These are phyloP conservation scores for Solanum pimpinellifolium DNA, from an alignment of 257 asterid species.

Conservation along the genomic window DNA sequence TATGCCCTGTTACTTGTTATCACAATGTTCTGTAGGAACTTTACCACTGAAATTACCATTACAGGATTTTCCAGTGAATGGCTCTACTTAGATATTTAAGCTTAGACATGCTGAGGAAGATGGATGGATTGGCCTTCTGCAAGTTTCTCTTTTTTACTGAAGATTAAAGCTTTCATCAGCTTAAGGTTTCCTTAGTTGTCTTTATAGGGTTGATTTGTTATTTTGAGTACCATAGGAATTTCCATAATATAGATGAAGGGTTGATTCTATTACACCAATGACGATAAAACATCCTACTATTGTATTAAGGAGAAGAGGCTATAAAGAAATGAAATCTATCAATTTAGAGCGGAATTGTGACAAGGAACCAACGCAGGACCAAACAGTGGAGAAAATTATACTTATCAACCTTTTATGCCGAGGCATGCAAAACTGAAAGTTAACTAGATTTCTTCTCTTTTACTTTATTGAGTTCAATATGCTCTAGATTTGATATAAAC, in stretches of 20 bases:
- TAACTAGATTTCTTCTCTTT: not conserved
- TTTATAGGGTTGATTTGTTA: not conserved
- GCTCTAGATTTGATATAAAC: not conserved
- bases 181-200: not conserved
- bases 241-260: not conserved
- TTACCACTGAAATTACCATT: not conserved
- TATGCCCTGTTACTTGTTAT: not conserved
- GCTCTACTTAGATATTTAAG: not conserved
- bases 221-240: not conserved
- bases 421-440: not conserved
- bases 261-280: not conserved
- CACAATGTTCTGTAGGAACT: not conserved
- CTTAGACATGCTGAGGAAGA: not conserved
- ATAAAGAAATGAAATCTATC: not conserved
- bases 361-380: not conserved
- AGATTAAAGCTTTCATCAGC: not conserved
- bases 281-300: not conserved
- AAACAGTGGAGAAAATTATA: not conserved
- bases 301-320: not conserved
- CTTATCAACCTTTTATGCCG: not conserved
- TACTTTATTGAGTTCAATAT: too few relatives aligned
- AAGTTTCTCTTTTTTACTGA: not conserved
- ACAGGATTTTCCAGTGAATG: not conserved
- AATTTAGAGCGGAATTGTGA: not conserved
- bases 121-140: not conserved